phyloP scores from a whole-genome alignment of 106 monocot genomes.

The Alisma plantagoaquatica region DNA sequence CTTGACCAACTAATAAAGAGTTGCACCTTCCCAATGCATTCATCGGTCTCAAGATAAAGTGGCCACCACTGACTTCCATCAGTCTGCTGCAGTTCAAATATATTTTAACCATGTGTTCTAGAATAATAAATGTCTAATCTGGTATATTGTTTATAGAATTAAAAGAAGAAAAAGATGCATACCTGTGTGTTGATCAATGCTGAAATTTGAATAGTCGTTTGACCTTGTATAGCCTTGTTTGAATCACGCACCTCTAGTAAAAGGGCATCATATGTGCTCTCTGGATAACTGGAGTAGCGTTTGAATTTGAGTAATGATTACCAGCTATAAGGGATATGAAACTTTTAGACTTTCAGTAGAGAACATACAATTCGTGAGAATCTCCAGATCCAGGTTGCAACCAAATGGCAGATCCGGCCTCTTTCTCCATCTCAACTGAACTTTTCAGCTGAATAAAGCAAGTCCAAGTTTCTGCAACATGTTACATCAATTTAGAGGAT shows the following conservation, averaged over 20 bases:
- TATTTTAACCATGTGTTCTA: background rate
- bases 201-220: conserved; percentile 51
- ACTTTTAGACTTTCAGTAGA: background rate
- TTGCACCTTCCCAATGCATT: conserved; percentile 73
- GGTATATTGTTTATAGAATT: too few relatives aligned
- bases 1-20: conserved; percentile 36
- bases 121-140: background rate
- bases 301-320: background rate
- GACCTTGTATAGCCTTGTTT: conserved; percentile 38
- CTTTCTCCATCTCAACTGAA: conserved; percentile 22
- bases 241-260: conserved; percentile 49
- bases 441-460: conserved; percentile 60
- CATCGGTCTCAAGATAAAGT: conserved; percentile 45
- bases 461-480: conserved; percentile 34
- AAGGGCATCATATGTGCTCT: conserved; percentile 60
- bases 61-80: conserved; percentile 75
- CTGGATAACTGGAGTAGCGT: conserved; percentile 48
- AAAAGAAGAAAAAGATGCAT: conserved; percentile 21
- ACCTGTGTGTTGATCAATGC: conserved; percentile 54
- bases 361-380: conserved; percentile 63
- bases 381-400: conserved; percentile 65
- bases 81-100: conserved; percentile 19
- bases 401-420: conserved; percentile 19
- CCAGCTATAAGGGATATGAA: background rate
- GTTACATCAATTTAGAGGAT: background rate